These are phyloP conservation scores for Colletotrichum brevisporum DNA, from an alignment of 2,329 filamentous ascomycete species.

Conservation along the genomic window DNA sequence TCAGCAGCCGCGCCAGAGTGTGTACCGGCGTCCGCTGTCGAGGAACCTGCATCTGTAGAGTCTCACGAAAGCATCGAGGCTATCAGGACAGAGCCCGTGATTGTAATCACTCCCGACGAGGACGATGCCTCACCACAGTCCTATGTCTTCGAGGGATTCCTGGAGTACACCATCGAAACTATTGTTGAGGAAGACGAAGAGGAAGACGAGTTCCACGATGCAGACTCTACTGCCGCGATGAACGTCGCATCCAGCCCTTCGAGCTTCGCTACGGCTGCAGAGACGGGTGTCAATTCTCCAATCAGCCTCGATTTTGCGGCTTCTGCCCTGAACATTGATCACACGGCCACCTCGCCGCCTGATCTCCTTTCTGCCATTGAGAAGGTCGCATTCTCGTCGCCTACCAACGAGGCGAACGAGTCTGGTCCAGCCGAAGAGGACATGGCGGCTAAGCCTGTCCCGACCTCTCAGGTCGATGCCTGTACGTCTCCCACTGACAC, in stretches of 20 bases:
- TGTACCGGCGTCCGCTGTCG: constrained; percentile 11
- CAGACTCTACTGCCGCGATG: constrained; percentile 13
- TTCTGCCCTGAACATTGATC: background rate
- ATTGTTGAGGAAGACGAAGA: constrained; percentile 37
- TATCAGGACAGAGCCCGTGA: background rate
- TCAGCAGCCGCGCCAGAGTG: constrained; percentile 13
- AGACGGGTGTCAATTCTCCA: constrained; percentile 31
- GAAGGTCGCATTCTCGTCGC: background rate
- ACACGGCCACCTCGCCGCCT: constrained; percentile 1
- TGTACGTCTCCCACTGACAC: constrained; percentile 37
- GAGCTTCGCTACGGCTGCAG: constrained; percentile 34
- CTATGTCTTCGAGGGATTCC: constrained; percentile 22
- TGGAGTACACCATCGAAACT: constrained; percentile 33
- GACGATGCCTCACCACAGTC: background rate
- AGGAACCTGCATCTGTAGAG: background rate
- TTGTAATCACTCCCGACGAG: constrained; percentile 14
- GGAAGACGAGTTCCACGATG: constrained; percentile 34
- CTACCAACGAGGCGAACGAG: background rate
- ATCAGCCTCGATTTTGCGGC: constrained; percentile 23
- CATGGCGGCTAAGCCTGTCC: background rate
- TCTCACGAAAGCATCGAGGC: background rate
- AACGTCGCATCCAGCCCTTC: constrained; percentile 28
- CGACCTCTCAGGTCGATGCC: constrained; percentile 23
- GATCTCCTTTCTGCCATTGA: background rate
- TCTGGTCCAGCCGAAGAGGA: constrained; percentile 4